Percentiles rank a stretch among this genome's conserved stretches.
phyloP scores from a whole-genome alignment of 208 protist species.

The Trypanosoma platydactyli region DNA sequence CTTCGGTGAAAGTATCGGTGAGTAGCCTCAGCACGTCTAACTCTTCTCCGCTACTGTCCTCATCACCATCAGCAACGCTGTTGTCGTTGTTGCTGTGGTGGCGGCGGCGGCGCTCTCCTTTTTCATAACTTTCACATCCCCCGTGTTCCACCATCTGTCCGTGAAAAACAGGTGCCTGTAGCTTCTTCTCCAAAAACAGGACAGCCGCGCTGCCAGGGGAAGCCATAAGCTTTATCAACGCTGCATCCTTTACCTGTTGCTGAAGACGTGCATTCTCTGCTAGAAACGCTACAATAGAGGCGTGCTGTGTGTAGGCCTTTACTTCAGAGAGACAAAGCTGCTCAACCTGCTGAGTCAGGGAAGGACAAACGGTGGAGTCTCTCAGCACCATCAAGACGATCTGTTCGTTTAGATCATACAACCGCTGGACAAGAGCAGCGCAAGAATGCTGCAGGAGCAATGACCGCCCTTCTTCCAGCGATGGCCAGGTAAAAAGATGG shows the following conservation, averaged over 20 bases:
- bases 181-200: slow-evolving; percentile 8
- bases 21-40: slow-evolving; percentile 11
- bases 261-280: slow-evolving; percentile 52
- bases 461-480: slow-evolving; percentile 21
- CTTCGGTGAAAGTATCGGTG: slow-evolving; percentile 10
- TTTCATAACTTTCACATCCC: background rate
- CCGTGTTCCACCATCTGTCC: background rate
- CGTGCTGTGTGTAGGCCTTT: slow-evolving; percentile 33
- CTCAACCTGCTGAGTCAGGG: slow-evolving; percentile 19
- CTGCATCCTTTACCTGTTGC: slow-evolving; percentile 39
- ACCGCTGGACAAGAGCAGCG: slow-evolving; percentile 5
- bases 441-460: slow-evolving; percentile 24
- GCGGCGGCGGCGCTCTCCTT: background rate
- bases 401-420: slow-evolving; percentile 6
- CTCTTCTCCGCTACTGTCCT: slow-evolving; percentile 9
- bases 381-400: slow-evolving; percentile 6
- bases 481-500: background rate
- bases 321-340: slow-evolving; percentile 29
- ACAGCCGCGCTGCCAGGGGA: background rate
- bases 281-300: slow-evolving; percentile 42
- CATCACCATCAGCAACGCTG: background rate
- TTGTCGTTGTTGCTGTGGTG: background rate
- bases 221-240: slow-evolving; percentile 14
- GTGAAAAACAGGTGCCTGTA: background rate
- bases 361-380: slow-evolving; percentile 11